Base-by-base conservation (phyloP, 148 eudicot species). In the Arctostaphylos glauca region DNA sequence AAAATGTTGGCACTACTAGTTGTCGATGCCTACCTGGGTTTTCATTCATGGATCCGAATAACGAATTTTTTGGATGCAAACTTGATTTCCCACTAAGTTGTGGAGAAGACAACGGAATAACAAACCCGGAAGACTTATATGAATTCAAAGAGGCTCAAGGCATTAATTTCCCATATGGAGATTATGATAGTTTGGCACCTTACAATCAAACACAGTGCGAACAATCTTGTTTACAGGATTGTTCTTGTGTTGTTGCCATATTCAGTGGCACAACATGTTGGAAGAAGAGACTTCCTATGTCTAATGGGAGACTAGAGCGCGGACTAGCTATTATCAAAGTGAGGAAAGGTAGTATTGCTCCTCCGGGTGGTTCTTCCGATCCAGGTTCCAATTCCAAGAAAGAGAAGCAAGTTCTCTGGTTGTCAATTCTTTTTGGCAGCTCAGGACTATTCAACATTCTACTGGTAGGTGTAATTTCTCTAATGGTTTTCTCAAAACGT, bases 251-350 rank as follows among this genome's bases (percentile, higher is more conserved):
- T 2, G 79, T 62, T 55, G 72, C 78, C 12, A 21, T 48, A 58
- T 48, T 60, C 54, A n/a, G n/a, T 18, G 59, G 55, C 5, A 0
- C 2, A 15, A 59, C 21, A 3, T 82, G 84, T 75, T 74, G 25
- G 70, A 82, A 74, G 55, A 76, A 82, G 78, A 82, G 52, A 14
- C 60, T 82, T 23, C 80, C 77, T 9, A 47, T 82, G 13, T 6
- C 47, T 12, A 12, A 58, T 50, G 84, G 80, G 31, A 59, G 74
- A 59, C 6, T 6, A 0, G 15, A 16, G 3, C 0, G 5, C 38
- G 23, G 23, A 55, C 8, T 19, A 1, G 52, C 53, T 1, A 18
- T 78, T 23, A 0, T 59, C 53, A 59, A 78, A 50, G 44, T 58
- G 44, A 43, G 31, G 50, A 56, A 56, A 38, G 13, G 41, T 16